Evolutionary conservation across 1,284 basidiomycete genomes (phyloP), one percentile per base, ranked within the genome.

Genomic region (Schizophyllum amplum): DNA sequence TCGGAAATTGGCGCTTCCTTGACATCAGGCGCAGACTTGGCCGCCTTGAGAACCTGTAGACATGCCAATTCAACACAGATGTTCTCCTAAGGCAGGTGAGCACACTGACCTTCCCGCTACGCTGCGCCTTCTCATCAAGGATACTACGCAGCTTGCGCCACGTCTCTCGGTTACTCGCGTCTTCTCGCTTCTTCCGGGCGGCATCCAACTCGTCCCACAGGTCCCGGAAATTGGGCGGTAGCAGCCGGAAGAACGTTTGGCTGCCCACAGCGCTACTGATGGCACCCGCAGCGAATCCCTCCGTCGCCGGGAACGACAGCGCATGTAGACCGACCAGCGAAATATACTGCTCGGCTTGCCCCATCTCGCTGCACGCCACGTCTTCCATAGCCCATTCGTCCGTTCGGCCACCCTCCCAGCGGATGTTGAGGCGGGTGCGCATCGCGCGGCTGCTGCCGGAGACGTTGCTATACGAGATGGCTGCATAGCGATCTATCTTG

Each of bases 181-280:
- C 84, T 54, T 89, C 84, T 49, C 75, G 75, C 7, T 69, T 64
- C 64, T 87, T 90, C 59, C 90, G 77, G 25, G 75, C 71, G 4
- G 67, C 69, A 65, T 95, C 92, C 22, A 98, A 74, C 71, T 98
- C 93, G 58, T 94, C 90, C 97, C 97, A 99, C 46, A 98, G 75
- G 66, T 94, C 90, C 57, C 94, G 82, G 69, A 88, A 97, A 9
- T 83, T 80, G 0, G 87, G 77, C n/a, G 94, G 92, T 22, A 99
- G 76, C 9, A 83, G 68, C 61, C 90, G 76, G 67, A 88, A 88
- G 59, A 82, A 86, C 0, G 86, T 86, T 53, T 74, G 76, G 50
- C 68, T 75, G 20, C 71, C 70, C 33, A 42, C 33, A 9, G 33
- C 33, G 11, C 74, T 72, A 4, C 70, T 67, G 23, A 77, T 72